phyloP scores from a whole-genome alignment of 805 yeast genomes.

The Cyberlindnera japonica region DNA sequence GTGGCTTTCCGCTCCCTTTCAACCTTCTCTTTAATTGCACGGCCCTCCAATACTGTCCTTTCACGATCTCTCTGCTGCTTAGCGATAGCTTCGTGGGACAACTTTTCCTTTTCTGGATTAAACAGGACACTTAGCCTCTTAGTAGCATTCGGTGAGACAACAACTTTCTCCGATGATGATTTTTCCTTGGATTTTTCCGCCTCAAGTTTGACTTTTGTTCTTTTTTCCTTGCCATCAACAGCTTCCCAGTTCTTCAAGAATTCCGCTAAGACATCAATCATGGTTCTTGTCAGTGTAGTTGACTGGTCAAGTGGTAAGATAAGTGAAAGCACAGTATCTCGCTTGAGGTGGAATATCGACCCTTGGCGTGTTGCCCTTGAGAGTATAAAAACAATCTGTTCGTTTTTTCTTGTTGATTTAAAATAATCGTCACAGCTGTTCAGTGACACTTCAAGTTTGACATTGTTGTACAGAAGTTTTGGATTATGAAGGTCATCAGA shows the following conservation, averaged over 20 bases:
- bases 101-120: conserved; percentile 20
- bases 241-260: conserved; percentile 22
- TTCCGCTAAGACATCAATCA: conserved; percentile 8
- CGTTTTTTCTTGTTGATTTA: conserved; percentile 38
- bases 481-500: conserved; percentile 37
- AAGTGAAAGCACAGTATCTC: conserved; percentile 34
- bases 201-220: conserved; percentile 6
- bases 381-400: conserved; percentile 40
- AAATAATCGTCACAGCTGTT: conserved; percentile 35
- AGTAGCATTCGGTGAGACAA: conserved; percentile 2
- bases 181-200: conserved; percentile 3
- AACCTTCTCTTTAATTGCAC: conserved; percentile 11
- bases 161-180: not conserved
- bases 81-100: conserved; percentile 18
- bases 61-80: conserved; percentile 21
- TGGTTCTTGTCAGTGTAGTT: conserved; percentile 7
- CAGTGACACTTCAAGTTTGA: conserved; percentile 28
- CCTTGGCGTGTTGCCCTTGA: conserved; percentile 39
- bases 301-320: conserved; percentile 9
- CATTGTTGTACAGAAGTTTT: conserved; percentile 31
- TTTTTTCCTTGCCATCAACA: conserved; percentile 11
- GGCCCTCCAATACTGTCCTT: conserved; percentile 13
- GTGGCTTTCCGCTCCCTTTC: conserved; percentile 12
- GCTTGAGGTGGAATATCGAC: conserved; percentile 31
- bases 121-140: conserved; percentile 16